A percentile compares a stretch with the other conserved stretches of the same genome.
Conservation (phyloP, 495 filamentous ascomycete genomes). For the Chaetomidium leptoderma region DNA sequence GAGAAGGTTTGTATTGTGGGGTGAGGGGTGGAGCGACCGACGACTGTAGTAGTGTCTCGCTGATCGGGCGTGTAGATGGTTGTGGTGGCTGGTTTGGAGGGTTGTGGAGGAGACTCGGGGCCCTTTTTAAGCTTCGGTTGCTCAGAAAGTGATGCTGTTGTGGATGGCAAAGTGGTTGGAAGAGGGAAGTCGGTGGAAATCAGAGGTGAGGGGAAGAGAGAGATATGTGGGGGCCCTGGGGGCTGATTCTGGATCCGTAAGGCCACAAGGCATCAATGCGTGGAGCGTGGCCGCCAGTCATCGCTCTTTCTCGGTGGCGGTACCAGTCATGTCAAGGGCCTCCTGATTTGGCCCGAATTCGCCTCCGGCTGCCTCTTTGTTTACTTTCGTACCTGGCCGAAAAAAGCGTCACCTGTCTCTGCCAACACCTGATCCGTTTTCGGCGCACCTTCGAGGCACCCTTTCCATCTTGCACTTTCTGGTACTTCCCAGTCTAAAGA, state of each 20-base stretch:
- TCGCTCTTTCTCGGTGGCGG: not conserved
- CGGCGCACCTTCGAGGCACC: not conserved
- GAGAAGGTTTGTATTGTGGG: slow-evolving; percentile 39
- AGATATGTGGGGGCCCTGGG: slow-evolving; percentile 20
- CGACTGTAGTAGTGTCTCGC: slow-evolving; percentile 39
- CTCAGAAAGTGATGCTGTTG: slow-evolving; percentile 26
- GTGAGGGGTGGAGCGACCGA: slow-evolving; percentile 43
- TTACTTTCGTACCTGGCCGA: not conserved
- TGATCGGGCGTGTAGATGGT: slow-evolving; percentile 19
- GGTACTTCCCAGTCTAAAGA: too few relatives aligned
- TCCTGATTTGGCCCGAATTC: not conserved
- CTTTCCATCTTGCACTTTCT: not conserved
- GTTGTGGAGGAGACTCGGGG: slow-evolving; percentile 1
- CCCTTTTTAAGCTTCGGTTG: slow-evolving; percentile 7
- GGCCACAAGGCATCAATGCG: slow-evolving; percentile 29
- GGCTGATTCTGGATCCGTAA: slow-evolving; percentile 10
- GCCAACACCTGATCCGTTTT: slow-evolving; percentile 5
- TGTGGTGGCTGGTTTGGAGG: slow-evolving; percentile 3
- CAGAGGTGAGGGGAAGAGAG: slow-evolving; percentile 27
- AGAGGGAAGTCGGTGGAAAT: slow-evolving; percentile 21
- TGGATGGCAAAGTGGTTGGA: slow-evolving; percentile 26
- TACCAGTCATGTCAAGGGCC: not conserved
- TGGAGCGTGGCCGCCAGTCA: slow-evolving; percentile 19
- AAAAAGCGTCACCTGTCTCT: slow-evolving; percentile 8
- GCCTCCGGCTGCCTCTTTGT: slow-evolving; percentile 10